Conservation (phyloP, 306 rosid genomes). For the Rosa lucieae region DNA sequence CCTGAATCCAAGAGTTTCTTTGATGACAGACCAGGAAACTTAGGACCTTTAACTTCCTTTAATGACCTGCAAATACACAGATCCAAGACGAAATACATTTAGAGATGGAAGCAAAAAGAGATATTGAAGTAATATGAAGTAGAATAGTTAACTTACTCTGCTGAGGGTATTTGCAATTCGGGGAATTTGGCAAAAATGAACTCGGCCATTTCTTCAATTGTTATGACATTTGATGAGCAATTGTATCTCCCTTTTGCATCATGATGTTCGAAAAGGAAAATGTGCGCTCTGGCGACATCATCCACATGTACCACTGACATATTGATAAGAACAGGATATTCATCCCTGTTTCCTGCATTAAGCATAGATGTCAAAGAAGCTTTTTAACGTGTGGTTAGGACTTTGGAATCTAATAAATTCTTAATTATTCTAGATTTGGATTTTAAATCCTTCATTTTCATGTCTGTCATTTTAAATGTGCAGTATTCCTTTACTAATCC, state of each 20-base stretch:
- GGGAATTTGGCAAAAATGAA: slow-evolving; percentile 46
- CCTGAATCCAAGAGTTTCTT: slow-evolving; percentile 54
- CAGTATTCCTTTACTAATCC: not conserved
- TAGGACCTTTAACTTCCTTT: slow-evolving; percentile 20
- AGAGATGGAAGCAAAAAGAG: not conserved
- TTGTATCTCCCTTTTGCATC: slow-evolving; percentile 55
- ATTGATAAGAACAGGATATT: slow-evolving; percentile 17
- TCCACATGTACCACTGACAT: slow-evolving; percentile 51
- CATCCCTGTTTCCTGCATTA: slow-evolving; percentile 33
- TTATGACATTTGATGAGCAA: slow-evolving; percentile 41
- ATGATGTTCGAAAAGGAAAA: slow-evolving; percentile 56
- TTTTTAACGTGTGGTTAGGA: not conserved
- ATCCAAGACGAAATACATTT: not conserved
- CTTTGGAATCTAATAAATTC: too few relatives aligned
- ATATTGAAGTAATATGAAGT: not conserved
- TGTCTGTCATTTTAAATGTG: not conserved
- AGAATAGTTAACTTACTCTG: slow-evolving; percentile 35
- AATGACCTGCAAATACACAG: slow-evolving; percentile 26
- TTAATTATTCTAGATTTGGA: not conserved
- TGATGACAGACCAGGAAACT: slow-evolving; percentile 29
- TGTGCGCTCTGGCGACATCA: slow-evolving; percentile 60
- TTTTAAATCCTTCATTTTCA: not conserved
- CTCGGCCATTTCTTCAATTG: slow-evolving; percentile 29
- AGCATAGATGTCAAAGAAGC: not conserved
- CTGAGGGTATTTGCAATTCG: slow-evolving; percentile 44